Evolutionary conservation across 169 alveolate species (phyloP), one percentile per base, ranked within the genome.

Genomic region (Cyclospora cayetanensis): DNA sequence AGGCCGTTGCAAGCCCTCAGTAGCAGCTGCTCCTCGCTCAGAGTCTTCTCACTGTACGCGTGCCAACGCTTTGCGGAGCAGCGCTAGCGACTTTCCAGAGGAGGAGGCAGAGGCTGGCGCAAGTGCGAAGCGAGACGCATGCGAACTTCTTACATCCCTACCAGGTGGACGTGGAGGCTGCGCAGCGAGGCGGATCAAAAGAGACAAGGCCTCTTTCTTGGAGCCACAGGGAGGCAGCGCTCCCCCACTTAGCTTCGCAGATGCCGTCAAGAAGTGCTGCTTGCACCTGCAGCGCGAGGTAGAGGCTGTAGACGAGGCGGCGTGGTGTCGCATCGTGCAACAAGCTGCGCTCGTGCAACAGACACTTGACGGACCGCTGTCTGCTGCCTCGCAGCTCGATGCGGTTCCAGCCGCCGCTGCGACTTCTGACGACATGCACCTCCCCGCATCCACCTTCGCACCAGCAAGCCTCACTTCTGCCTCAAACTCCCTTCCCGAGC

Each of bases 321-420:
- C 84, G 27, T 60, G 84, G 63, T 46, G 41, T 34, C 31, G 85
- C 42, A 43, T 84, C 52, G 11, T 2, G 79, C 46, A 52, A 20
- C 77, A 52, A 46, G 12, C 90, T 4, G 88, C 88, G 3, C 72
- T 79, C 43, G 70, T 79, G 70, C 88, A 79, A 70, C 88, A 39
- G 31, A 79, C 88, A 20, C 37, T 79, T 27, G 88, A 79, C 35
- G 88, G 88, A 18, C 88, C 88, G 34, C 88, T 79, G 34, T 50
- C 88, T 27, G 3, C 41, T 20, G n/a, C 27, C 20, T 79, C 88
- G 20, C 88, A 52, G 60, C n/a, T 60, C n/a, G 90, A 37, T 15
- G 90, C 29, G 22, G 55, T 50, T 50, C 41, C 79, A 53, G 77
- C 90, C 31, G 60, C 90, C 2, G 72, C 88, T 29, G 72, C 70